Conservation (phyloP, 108 stramenopile genomes). For the Skeletonema grethae region DNA sequence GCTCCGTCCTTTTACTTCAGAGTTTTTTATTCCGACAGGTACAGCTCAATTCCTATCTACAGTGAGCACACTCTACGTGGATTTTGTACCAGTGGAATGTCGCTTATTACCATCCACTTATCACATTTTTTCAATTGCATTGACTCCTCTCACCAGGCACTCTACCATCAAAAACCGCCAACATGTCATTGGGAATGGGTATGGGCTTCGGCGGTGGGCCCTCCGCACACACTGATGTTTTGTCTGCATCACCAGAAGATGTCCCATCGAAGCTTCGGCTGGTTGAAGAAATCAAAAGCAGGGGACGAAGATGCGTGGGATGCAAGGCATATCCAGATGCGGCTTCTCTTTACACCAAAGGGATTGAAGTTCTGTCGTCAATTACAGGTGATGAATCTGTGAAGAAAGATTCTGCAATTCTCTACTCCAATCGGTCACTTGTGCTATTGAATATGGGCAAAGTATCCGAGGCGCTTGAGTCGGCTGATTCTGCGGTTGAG, state of each 20-base stretch:
- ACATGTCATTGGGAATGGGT: slow-evolving; percentile 24
- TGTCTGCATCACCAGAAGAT: slow-evolving; percentile 66
- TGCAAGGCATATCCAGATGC: slow-evolving; percentile 70
- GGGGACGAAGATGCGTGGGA: slow-evolving; percentile 67
- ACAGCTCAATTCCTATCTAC: too few relatives aligned
- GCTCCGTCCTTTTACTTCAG: too few relatives aligned
- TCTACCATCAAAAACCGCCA: not conserved
- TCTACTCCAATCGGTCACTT: slow-evolving; percentile 66
- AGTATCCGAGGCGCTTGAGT: slow-evolving; percentile 49
- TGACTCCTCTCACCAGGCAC: too few relatives aligned
- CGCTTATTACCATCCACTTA: too few relatives aligned
- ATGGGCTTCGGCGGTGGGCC: slow-evolving; percentile 38
- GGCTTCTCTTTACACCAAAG: slow-evolving; percentile 73
- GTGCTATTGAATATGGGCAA: slow-evolving; percentile 60
- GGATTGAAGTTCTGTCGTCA: slow-evolving; percentile 51
- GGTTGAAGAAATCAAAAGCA: slow-evolving; percentile 81
- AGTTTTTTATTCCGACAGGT: too few relatives aligned
- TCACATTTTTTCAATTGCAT: too few relatives aligned
- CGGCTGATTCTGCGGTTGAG: slow-evolving; percentile 44
- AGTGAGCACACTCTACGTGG: too few relatives aligned
- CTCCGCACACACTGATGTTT: slow-evolving; percentile 52
- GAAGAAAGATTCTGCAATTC: slow-evolving; percentile 38
- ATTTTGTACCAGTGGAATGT: too few relatives aligned
- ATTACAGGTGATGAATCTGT: slow-evolving; percentile 13
- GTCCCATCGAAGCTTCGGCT: slow-evolving; percentile 47